Conservation (phyloP, 83 land plant genomes). For the Picea abies region DNA sequence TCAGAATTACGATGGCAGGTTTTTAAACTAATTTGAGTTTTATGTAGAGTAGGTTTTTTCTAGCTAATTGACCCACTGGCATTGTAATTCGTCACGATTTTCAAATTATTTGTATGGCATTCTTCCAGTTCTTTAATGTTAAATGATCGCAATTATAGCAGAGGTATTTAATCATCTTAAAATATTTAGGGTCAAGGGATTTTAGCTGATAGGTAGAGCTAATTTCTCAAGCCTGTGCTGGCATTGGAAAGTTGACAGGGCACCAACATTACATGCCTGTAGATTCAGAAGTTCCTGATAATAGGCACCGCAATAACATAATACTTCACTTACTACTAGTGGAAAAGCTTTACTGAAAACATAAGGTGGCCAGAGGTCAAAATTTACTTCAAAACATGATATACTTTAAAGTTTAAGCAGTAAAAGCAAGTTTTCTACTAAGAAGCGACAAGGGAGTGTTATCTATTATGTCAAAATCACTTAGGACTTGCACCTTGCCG, state of each 20-base stretch:
- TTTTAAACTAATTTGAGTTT: background rate
- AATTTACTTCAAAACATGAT: too few relatives aligned
- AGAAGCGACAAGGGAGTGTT: too few relatives aligned
- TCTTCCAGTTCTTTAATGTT: background rate
- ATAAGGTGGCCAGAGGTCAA: too few relatives aligned
- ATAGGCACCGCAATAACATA: background rate
- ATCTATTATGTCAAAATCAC: too few relatives aligned
- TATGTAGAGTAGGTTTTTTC: too few relatives aligned
- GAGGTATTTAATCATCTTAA: background rate
- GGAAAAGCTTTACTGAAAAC: too few relatives aligned
- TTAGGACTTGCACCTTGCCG: too few relatives aligned
- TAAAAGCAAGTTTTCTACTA: too few relatives aligned
- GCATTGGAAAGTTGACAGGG: background rate
- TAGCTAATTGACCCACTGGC: background rate
- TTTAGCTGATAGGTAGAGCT: too few relatives aligned
- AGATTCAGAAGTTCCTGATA: background rate
- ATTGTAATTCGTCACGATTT: background rate
- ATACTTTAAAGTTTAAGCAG: too few relatives aligned
- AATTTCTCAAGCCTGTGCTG: background rate
- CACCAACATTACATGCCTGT: background rate
- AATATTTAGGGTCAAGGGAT: background rate
- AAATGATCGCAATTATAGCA: background rate
- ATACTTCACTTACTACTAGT: too few relatives aligned
- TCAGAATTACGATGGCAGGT: background rate
- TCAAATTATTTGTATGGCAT: background rate